Evolutionary conservation across 2,329 filamentous ascomycete genomes (phyloP), one percentile per base, ranked within the genome.

Genomic region (Ophiostoma montium): DNA sequence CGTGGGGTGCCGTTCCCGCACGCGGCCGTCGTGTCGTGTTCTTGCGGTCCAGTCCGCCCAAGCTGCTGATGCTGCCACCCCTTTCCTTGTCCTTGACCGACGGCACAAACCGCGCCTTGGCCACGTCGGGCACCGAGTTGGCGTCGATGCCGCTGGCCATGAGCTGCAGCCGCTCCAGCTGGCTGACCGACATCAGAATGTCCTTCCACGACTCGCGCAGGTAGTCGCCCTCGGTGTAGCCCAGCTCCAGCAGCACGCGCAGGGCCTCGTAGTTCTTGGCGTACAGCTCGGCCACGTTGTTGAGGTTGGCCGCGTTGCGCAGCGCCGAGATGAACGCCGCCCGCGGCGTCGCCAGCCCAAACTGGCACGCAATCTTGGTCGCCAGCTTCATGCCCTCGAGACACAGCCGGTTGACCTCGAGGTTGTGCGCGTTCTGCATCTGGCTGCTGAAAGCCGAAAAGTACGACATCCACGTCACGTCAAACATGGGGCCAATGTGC

Each of bases 391-490:
- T 87, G 3, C 92, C 92, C 60, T 98, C 90, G 59, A 98, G 83
- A 59, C 92, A 98, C 7, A 95, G 67, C 61, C 82, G 87, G 63
- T 95, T 89, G 15, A 92, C 86, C 56, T 95, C 88, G 5, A 95
- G 71, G 59, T 95, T 95, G 57, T 94, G 86, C 0, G 86, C 84
- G 61, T 95, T 89, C 58, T 96, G 92, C 62, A 92, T 89, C 57
- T 94, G 86, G 46, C 86, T 89, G 1, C 90, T 95, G 23, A 98
- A 74, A 0, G 89, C 89, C 5, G 90, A 96, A 60, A 98, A 84
- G 64, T 95, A 94, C 10, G 90, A 95, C 90, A 96, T 98, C 92
- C 92, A 98, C 0, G 88, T 94, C 21, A 95, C 88, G 59, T 95
- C 89, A 61, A 98, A 96, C 92, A 98, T 98, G 1, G 92, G 88